Evolutionary conservation across 2,329 filamentous ascomycete species (phyloP), one percentile per base, ranked within the genome.

Genomic region (Colletotrichum plurivorum): DNA sequence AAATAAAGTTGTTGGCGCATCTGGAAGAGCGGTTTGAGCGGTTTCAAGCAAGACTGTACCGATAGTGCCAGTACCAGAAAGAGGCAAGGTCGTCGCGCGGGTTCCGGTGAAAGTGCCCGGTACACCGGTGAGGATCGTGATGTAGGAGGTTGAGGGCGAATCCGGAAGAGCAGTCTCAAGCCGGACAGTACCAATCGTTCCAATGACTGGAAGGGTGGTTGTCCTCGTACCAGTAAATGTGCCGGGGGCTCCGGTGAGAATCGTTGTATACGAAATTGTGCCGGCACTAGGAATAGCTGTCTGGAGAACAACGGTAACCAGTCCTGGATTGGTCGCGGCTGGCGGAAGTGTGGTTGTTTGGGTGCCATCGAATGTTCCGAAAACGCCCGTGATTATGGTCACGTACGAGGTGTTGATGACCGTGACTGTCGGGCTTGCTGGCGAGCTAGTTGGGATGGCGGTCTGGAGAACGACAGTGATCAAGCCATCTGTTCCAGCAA

Each of bases 281-380:
- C 60, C 46, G 5, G 48, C 16, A 18, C 52, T 68, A 3, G 65
- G 27, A 7, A 68, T 57, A 3, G 60, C 60, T 25, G 65, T 68
- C 4, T 68, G 60, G 2, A 68, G 39, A 3, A 68, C 36, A 15
- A 68, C 65, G 9, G 65, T 68, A 9, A 65, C 48, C 15, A 64
- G 16, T 6, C 39, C 60, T 16, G 64, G 64, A 8, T 56, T 63
- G 39, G 18, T 65, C 25, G 25, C 48, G 46, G 46, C 65, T 20
- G 65, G 46, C n/a, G 52, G 27, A 15, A 68, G 27, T 2, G 65
- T 68, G 2, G 53, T 64, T 31, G 60, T 65, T 27, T 57, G 65
- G 18, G 65, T 68, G 5, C 65, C 65, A 7, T 52, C 16, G 15
- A 68, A 68, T 1, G 12, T 43, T 16, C 60, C 65, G 12, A 58